Conservation (phyloP, 352 stramenopile species). For the Phytophthora fragariaefolia region DNA sequence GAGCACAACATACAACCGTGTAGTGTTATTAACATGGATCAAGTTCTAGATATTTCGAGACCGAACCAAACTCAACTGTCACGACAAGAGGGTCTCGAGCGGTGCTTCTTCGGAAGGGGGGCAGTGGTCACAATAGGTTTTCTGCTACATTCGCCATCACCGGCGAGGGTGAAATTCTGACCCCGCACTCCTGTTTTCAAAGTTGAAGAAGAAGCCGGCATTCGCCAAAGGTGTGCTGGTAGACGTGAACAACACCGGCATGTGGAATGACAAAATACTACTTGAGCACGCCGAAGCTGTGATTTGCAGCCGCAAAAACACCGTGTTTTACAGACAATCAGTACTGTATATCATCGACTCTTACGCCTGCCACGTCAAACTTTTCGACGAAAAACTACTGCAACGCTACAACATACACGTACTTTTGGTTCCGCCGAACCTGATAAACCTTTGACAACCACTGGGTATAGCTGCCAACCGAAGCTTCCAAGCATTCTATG, state of each 20-base stretch:
- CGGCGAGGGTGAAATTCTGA: neutral
- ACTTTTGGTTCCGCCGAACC: neutral
- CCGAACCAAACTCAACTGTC: neutral
- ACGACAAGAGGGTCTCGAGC: neutral
- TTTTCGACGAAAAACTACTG: neutral
- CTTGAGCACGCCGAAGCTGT: neutral
- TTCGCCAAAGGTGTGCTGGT: neutral
- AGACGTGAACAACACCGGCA: neutral
- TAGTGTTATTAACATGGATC: neutral
- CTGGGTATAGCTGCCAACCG: neutral
- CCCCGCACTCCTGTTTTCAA: neutral
- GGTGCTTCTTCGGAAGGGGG: neutral
- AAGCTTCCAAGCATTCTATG: neutral
- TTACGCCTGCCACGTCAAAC: neutral
- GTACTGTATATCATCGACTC: neutral
- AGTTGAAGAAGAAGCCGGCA: neutral
- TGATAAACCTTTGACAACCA: neutral
- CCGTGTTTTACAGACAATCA: neutral
- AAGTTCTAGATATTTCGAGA: neutral
- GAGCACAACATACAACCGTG: neutral
- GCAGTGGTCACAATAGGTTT: neutral
- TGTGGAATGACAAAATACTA: neutral
- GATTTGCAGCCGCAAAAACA: neutral
- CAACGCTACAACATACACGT: neutral
- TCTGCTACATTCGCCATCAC: neutral